Percentiles rank a stretch among this genome's conserved stretches.
Evolutionary conservation across 2,329 filamentous ascomycete genomes (phyloP).

Genomic region (Hyphodiscus sp.): DNA sequence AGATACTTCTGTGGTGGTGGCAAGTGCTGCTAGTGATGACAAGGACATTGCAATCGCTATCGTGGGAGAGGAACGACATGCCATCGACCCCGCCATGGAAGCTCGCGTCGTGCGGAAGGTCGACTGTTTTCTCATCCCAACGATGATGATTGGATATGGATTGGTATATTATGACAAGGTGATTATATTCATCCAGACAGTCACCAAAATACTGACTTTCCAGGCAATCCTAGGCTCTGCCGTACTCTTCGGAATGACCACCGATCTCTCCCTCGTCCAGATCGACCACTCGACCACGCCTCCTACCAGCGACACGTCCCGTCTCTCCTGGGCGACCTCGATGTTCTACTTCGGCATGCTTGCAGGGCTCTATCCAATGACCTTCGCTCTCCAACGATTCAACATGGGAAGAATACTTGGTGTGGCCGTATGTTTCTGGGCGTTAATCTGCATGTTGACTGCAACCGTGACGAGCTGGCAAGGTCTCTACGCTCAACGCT

Average conservation of each 20-base stretch:
- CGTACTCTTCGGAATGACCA: constrained; percentile 69
- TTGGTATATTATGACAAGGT: constrained; percentile 67
- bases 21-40: not conserved
- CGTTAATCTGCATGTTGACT: constrained; percentile 59
- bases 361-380: constrained; percentile 66
- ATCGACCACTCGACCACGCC: constrained; percentile 42
- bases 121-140: constrained; percentile 59
- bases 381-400: constrained; percentile 63
- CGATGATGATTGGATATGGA: constrained; percentile 60
- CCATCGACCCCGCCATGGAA: constrained; percentile 44
- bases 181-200: constrained; percentile 2
- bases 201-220: too few species aligned
- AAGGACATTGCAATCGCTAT: constrained; percentile 24
- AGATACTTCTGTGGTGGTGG: too few species aligned
- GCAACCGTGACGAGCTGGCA: constrained; percentile 57
- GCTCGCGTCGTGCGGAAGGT: constrained; percentile 58
- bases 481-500: constrained; percentile 60
- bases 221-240: constrained; percentile 68
- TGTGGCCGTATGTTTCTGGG: constrained; percentile 58
- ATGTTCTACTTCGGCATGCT: constrained; percentile 79
- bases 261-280: constrained; percentile 55
- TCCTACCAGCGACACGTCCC: constrained; percentile 55
- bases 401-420: constrained; percentile 59
- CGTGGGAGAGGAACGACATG: constrained; percentile 23
- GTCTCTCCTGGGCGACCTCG: constrained; percentile 70